Conservation (phyloP, 2,329 filamentous ascomycete species). For the Talaromyces verruculosus region DNA sequence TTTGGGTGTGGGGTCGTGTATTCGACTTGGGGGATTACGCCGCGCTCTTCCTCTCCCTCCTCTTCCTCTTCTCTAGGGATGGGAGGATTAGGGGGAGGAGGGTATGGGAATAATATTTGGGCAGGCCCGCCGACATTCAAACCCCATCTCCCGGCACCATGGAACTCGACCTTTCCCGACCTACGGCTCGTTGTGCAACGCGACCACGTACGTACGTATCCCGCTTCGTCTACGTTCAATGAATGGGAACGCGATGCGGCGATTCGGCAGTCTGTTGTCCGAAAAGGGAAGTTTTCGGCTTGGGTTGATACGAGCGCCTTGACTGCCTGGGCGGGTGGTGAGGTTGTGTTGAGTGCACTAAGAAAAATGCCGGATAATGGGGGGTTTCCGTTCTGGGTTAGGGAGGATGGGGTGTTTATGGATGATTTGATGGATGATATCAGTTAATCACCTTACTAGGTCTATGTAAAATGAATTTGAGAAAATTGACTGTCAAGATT, state of each 20-base stretch:
- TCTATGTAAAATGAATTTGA: background rate
- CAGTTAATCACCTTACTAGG: background rate
- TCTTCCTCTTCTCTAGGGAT: constrained; percentile 21
- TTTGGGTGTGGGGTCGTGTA: constrained; percentile 45
- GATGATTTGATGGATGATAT: constrained; percentile 21
- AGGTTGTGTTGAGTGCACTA: constrained; percentile 31
- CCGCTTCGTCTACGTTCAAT: constrained; percentile 32
- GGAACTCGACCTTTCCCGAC: constrained; percentile 38
- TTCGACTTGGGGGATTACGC: constrained; percentile 33
- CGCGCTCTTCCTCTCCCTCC: background rate
- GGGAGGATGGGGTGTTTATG: constrained; percentile 28
- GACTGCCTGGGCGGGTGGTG: constrained; percentile 27
- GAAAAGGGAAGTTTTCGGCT: constrained; percentile 35
- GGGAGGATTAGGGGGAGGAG: background rate
- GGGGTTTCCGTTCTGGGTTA: constrained; percentile 34
- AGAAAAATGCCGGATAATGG: constrained; percentile 30
- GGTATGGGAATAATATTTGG: constrained; percentile 22
- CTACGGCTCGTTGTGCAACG: constrained; percentile 41
- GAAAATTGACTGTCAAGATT: background rate
- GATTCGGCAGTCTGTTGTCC: constrained; percentile 38
- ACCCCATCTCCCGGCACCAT: constrained; percentile 39
- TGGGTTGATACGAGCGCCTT: constrained; percentile 35
- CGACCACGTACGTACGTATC: constrained; percentile 38
- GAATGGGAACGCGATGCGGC: constrained; percentile 38
- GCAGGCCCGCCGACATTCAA: constrained; percentile 31